Evolutionary conservation across 768 basidiomycete genomes (phyloP).

Genomic region (Fistulinella prunicolor): DNA sequence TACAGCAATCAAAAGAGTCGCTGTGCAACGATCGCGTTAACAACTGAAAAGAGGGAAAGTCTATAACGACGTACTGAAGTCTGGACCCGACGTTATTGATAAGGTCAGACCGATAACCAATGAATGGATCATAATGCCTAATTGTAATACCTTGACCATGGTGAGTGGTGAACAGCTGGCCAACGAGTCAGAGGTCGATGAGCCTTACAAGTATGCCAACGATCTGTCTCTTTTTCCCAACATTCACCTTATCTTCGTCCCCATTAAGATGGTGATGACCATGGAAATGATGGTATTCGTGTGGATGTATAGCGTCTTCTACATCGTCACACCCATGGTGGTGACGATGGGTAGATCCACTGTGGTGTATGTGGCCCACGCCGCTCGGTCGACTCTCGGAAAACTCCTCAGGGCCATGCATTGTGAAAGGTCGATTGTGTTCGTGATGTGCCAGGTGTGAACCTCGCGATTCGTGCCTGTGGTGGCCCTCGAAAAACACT

Average conservation of each 20-base stretch:
- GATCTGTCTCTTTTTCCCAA: constrained; percentile 62
- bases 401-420: constrained; percentile 21
- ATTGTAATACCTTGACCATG: constrained; percentile 61
- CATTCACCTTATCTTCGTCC: constrained; percentile 24
- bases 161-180: constrained; percentile 1
- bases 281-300: constrained; percentile 1
- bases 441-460: constrained; percentile 31
- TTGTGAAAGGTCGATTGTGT: constrained; percentile 17
- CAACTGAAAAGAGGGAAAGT: background rate
- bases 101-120: constrained; percentile 78
- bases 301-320: background rate
- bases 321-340: constrained; percentile 6
- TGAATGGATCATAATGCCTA: constrained; percentile 84
- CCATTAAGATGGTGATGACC: background rate
- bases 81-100: constrained; percentile 62
- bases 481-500: constrained; percentile 34
- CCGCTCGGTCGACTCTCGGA: background rate
- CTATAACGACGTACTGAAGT: constrained; percentile 56
- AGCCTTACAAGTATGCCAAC: constrained; percentile 64
- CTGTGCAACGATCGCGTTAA: constrained; percentile 32
- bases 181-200: background rate
- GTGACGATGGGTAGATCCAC: constrained; percentile 5
- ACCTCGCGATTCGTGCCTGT: constrained; percentile 31
- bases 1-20: constrained; percentile 70
- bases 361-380: constrained; percentile 3